A percentile compares a stretch with the other conserved stretches of the same genome.
These are phyloP conservation scores for Globisporangium alternatum DNA, from an alignment of 352 stramenopile species.

Conservation along the genomic window DNA sequence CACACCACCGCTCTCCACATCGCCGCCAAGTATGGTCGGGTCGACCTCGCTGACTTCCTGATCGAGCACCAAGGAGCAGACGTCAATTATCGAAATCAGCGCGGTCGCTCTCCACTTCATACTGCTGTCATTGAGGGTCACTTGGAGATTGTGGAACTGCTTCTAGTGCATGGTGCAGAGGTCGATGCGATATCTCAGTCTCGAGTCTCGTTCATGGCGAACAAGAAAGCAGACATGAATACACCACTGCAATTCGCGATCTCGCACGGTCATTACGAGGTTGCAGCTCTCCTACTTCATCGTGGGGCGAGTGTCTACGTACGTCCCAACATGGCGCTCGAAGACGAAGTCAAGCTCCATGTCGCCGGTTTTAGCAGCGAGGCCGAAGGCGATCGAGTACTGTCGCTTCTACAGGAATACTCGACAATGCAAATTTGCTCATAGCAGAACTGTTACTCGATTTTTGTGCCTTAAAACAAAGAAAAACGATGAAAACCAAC, in stretches of 20 bases:
- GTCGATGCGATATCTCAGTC: neutral
- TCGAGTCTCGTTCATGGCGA: neutral
- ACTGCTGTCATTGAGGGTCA: neutral
- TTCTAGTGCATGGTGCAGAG: neutral
- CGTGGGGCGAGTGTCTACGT: slow-evolving; percentile 3
- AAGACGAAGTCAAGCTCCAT: too few species aligned
- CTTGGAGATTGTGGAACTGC: neutral
- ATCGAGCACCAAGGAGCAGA: slow-evolving; percentile 4
- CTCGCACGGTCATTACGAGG: neutral
- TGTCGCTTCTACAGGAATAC: too few species aligned
- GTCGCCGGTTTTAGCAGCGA: too few species aligned
- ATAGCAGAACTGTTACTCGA: too few species aligned
- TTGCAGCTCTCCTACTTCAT: neutral
- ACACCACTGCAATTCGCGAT: slow-evolving; percentile 2
- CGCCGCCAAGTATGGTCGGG: neutral
- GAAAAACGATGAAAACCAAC: too few species aligned
- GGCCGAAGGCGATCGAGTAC: too few species aligned
- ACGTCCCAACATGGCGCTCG: too few species aligned
- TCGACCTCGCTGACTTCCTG: slow-evolving; percentile 7
- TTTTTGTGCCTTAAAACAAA: too few species aligned
- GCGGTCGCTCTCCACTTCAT: slow-evolving; percentile 6
- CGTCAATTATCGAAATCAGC: slow-evolving; percentile 11
- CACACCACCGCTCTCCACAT: slow-evolving; percentile 7
- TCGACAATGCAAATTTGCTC: too few species aligned
- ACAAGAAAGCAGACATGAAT: neutral